Conservation (phyloP, 2,329 filamentous ascomycete genomes). For the Neonectria coccinea region DNA sequence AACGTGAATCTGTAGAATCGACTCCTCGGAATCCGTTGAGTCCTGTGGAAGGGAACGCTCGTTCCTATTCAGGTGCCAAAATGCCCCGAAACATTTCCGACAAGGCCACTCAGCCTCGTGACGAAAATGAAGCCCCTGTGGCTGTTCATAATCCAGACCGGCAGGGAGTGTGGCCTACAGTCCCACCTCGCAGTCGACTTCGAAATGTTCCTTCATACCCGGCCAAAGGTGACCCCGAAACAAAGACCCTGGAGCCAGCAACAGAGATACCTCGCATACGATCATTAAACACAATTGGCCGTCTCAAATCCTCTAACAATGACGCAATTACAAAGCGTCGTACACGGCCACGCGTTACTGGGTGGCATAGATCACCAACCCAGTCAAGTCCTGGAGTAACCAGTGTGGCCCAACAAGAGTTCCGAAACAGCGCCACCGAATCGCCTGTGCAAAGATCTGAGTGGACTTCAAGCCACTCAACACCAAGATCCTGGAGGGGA, state of each 20-base stretch:
- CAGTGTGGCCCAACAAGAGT: constrained; percentile 29
- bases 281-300: constrained; percentile 43
- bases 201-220: constrained; percentile 45
- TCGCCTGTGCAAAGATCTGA: constrained; percentile 22
- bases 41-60: constrained; percentile 27
- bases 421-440: constrained; percentile 16
- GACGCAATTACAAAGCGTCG: constrained; percentile 38
- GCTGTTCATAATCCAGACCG: neutral
- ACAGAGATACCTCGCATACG: constrained; percentile 38
- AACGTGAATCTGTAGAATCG: neutral
- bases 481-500: constrained; percentile 16
- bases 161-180: constrained; percentile 21
- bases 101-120: constrained; percentile 4
- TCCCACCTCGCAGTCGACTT: constrained; percentile 37
- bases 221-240: constrained; percentile 18
- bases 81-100: neutral
- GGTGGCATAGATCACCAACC: constrained; percentile 38
- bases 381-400: constrained; percentile 47
- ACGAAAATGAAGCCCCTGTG: constrained; percentile 39
- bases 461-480: constrained; percentile 21
- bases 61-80: neutral
- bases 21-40: constrained; percentile 30
- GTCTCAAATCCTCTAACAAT: constrained; percentile 33
- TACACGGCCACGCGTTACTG: constrained; percentile 34
- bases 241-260: neutral